Conservation (phyloP, 2,329 filamentous ascomycete species). For the Cladosporium sp. region DNA sequence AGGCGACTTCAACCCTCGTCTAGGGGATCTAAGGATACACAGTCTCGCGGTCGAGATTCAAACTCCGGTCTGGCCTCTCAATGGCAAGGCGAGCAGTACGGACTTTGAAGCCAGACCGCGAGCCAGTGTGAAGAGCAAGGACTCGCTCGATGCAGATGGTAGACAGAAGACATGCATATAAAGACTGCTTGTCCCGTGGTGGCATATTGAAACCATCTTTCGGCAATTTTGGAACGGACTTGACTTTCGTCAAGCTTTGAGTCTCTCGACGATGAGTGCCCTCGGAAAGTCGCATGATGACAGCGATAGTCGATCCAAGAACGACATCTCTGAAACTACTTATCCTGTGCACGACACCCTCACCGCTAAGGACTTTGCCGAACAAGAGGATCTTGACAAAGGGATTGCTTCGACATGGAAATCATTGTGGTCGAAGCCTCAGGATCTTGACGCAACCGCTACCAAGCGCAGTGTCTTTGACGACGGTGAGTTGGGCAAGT, state of each 20-base stretch:
- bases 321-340: not conserved
- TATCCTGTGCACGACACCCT: not conserved
- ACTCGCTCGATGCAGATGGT: not conserved
- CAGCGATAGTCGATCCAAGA: not conserved
- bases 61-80: too few species aligned
- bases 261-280: not conserved
- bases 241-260: not conserved
- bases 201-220: not conserved
- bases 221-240: not conserved
- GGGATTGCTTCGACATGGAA: not conserved
- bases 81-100: too few species aligned
- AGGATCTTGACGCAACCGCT: conserved; percentile 2
- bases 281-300: not conserved
- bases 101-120: too few species aligned
- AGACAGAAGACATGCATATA: not conserved
- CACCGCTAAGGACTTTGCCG: not conserved
- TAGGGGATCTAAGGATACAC: not conserved
- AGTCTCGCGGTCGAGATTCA: too few species aligned
- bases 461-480: conserved; percentile 41
- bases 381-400: conserved; percentile 8
- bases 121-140: not conserved
- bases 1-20: not conserved
- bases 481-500: conserved; percentile 53
- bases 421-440: not conserved
- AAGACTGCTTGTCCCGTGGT: not conserved